Evolutionary conservation across 768 basidiomycete genomes (phyloP).

Genomic region (Tulasnella sp.): DNA sequence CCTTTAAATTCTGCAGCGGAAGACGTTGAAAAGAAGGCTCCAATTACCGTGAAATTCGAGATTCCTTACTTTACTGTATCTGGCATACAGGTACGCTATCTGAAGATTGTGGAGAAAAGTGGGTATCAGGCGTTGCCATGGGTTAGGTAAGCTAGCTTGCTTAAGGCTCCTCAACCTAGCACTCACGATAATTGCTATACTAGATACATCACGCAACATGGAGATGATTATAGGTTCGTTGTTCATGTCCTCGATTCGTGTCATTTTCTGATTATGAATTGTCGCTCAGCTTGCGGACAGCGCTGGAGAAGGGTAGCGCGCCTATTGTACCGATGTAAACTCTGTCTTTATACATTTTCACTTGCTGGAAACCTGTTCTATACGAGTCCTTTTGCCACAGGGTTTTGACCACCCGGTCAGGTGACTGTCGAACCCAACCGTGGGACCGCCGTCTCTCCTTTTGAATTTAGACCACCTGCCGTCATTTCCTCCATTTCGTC

Average conservation of each 20-base stretch:
- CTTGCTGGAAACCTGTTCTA: too few relatives aligned
- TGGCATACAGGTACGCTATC: slow-evolving; percentile 92
- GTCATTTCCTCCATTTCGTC: too few relatives aligned
- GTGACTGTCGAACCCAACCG: too few relatives aligned
- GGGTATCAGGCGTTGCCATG: slow-evolving; percentile 94
- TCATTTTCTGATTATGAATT: not conserved
- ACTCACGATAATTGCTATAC: not conserved
- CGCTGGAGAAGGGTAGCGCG: slow-evolving; percentile 58
- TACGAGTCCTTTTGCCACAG: too few relatives aligned
- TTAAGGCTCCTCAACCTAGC: not conserved
- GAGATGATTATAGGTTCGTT: slow-evolving; percentile 74
- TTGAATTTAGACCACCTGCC: too few relatives aligned
- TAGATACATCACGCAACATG: slow-evolving; percentile 76
- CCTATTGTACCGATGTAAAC: slow-evolving; percentile 33
- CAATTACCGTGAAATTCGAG: slow-evolving; percentile 95
- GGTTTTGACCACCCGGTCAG: too few relatives aligned
- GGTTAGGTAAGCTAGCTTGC: slow-evolving; percentile 43
- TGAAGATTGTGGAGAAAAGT: slow-evolving; percentile 97
- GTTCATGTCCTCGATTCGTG: not conserved
- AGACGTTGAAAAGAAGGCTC: slow-evolving; percentile 79
- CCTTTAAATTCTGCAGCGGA: slow-evolving; percentile 30
- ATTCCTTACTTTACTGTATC: slow-evolving; percentile 98
- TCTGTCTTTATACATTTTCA: too few relatives aligned
- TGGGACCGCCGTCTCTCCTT: too few relatives aligned
- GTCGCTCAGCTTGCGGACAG: slow-evolving; percentile 49